These are phyloP conservation scores for Acrasis kona DNA, from an alignment of 78 protist species.

Conservation along the genomic window DNA sequence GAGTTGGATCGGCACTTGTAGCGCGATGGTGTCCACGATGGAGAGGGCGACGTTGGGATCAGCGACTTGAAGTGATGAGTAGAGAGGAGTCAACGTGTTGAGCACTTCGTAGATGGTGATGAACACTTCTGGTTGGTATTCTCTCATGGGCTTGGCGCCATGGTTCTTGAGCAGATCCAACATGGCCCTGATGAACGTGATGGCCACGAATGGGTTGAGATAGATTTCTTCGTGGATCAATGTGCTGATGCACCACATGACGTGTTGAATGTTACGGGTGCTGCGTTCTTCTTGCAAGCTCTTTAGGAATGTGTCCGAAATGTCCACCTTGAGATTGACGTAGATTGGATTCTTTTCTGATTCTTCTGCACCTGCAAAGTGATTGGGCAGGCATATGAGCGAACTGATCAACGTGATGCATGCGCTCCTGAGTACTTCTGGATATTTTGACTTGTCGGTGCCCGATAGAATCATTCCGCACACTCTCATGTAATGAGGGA, in stretches of 20 bases:
- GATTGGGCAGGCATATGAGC: slow-evolving; percentile 8
- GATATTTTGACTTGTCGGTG: not conserved
- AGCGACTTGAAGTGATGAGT: not conserved
- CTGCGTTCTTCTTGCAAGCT: not conserved
- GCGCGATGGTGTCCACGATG: not conserved
- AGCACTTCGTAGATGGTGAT: not conserved
- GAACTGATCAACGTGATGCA: not conserved
- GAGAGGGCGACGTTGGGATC: not conserved
- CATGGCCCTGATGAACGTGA: not conserved
- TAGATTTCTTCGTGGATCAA: not conserved
- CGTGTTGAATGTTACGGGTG: not conserved
- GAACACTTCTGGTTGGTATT: not conserved
- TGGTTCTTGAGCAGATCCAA: not conserved
- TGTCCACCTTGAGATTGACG: not conserved
- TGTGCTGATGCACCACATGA: not conserved
- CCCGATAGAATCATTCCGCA: not conserved
- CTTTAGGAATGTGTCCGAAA: not conserved
- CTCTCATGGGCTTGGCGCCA: not conserved
- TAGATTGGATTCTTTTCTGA: not conserved
- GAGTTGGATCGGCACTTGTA: not conserved
- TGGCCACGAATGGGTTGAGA: not conserved
- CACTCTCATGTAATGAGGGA: not conserved
- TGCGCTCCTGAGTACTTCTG: not conserved
- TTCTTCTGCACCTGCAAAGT: not conserved
- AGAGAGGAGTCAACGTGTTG: not conserved